Conservation (phyloP, 2,329 filamentous ascomycete genomes). For the Fusarium zealandicum region DNA sequence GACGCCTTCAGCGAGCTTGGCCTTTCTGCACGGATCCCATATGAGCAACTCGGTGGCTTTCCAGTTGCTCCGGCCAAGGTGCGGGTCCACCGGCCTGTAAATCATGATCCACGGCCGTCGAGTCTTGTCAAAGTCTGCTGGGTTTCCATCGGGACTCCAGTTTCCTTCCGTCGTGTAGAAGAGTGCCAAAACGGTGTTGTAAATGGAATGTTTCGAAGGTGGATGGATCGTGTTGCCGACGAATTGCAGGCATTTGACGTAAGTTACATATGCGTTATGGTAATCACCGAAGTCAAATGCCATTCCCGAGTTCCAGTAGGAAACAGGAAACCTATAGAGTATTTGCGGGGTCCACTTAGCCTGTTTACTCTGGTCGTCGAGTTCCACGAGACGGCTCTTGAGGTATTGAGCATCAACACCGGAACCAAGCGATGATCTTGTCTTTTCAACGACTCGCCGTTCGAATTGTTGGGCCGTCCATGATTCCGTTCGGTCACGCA, state of each 20-base stretch:
- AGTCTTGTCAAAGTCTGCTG: slow-evolving; percentile 24
- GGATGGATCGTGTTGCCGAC: slow-evolving; percentile 21
- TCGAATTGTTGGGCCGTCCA: neutral
- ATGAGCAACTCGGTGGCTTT: slow-evolving; percentile 58
- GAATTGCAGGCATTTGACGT: slow-evolving; percentile 34
- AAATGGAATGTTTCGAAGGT: neutral
- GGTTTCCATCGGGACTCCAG: slow-evolving; percentile 43
- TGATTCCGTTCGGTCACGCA: slow-evolving; percentile 8
- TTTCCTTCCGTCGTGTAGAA: slow-evolving; percentile 58
- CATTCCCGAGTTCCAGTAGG: slow-evolving; percentile 47
- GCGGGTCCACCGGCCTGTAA: slow-evolving; percentile 53
- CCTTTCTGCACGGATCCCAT: slow-evolving; percentile 55
- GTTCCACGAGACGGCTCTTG: slow-evolving; percentile 3
- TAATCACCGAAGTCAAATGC: slow-evolving; percentile 35
- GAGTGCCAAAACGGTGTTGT: slow-evolving; percentile 48
- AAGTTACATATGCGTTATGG: slow-evolving; percentile 27
- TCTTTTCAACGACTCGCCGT: neutral
- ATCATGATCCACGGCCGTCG: slow-evolving; percentile 61
- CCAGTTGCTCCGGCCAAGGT: slow-evolving; percentile 40
- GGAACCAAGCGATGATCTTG: slow-evolving; percentile 4
- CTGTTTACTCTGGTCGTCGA: slow-evolving; percentile 6
- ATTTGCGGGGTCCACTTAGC: slow-evolving; percentile 31
- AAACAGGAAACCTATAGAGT: slow-evolving; percentile 51
- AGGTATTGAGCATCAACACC: slow-evolving; percentile 14
- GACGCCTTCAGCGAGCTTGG: slow-evolving; percentile 33